Evolutionary conservation across 352 stramenopile species (phyloP).

Genomic region (Stephanocyclus meneghinianus): DNA sequence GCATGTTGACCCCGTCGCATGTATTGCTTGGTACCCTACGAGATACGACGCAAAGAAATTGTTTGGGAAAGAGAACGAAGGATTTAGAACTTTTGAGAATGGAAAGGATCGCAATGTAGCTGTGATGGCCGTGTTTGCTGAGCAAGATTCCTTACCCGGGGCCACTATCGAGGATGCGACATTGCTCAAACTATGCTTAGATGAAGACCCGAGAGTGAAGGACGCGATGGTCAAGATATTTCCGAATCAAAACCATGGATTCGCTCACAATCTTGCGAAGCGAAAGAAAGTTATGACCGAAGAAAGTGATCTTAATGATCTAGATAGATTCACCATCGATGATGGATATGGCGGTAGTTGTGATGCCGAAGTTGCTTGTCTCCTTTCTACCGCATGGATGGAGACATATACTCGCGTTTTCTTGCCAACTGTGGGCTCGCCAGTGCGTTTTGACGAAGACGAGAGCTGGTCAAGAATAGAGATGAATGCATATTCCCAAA

Average conservation of each 20-base stretch:
- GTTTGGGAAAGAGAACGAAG: constrained; percentile 60
- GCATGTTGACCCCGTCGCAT: constrained; percentile 68
- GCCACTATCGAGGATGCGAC: constrained; percentile 67
- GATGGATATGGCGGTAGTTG: constrained; percentile 62
- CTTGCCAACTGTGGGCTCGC: constrained; percentile 67
- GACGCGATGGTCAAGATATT: constrained; percentile 84
- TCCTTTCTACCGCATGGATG: constrained; percentile 81
- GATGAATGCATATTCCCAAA: constrained; percentile 47
- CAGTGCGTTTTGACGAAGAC: constrained; percentile 63
- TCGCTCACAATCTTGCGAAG: constrained; percentile 57
- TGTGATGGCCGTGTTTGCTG: constrained; percentile 78
- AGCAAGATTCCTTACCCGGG: constrained; percentile 66
- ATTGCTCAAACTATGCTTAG: constrained; percentile 61
- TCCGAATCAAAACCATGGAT: constrained; percentile 75
- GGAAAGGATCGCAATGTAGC: constrained; percentile 56
- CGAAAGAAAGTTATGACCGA: neutral
- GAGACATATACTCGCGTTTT: constrained; percentile 80
- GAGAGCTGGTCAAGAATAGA: constrained; percentile 44
- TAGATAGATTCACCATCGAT: constrained; percentile 63
- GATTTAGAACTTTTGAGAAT: constrained; percentile 47
- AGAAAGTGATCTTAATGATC: constrained; percentile 35
- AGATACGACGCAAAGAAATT: constrained; percentile 68
- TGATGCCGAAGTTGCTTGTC: constrained; percentile 78
- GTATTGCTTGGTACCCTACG: constrained; percentile 80
- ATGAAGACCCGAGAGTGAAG: constrained; percentile 68